Base-by-base conservation (phyloP, 1,284 basidiomycete genomes). In the Sanguinoderma infundibulare region DNA sequence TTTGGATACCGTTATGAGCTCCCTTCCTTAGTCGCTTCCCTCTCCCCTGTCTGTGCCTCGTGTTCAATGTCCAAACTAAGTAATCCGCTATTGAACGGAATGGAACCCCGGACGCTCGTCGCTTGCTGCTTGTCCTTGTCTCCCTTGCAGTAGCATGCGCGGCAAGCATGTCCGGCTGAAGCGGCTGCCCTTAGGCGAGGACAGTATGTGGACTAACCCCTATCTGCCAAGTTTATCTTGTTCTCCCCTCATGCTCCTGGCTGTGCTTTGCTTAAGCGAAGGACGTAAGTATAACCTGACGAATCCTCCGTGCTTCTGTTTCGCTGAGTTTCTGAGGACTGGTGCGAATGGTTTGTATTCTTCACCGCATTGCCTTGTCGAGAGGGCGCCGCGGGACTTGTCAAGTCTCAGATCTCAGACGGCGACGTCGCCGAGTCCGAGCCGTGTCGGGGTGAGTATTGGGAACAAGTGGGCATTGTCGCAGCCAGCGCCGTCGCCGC, bases 1-100 rank as follows among this genome's bases (percentile, higher is more conserved):
- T 70, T 70, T 68, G 68, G 68, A 69, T 66, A 69, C 60, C 60
- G 53, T 58, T 68, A 65, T 65, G 61, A 59, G 26, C 60, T 20
- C 56, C 36, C 47, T 58, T 54, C 64, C 54, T 62, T 63, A 55
- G 57, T 60, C 50, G 38, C 40, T 52, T 57, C 51, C 62, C 57
- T 42, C 51, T 12, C 50, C 56, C 51, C n/a, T n/a, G n/a, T n/a
- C n/a, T 42, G 14, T 24, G 12, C 53, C 26, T 10, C 46, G 32
- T 34, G 55, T 57, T 40, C 30, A 6, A 42, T 40, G 59, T 38
- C 39, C 57, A 62, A 54, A 44, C 64, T 61, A 65, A 62, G 60
- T 66, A 66, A 64, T 66, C 50, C 44, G 52, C 60, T 62, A 64
- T 63, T 64, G 20, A 53, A 36, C 40, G 52, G 56, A 62, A 59